Base-by-base conservation (phyloP, 140 eudicot genomes). In the Flaveria floridana region DNA sequence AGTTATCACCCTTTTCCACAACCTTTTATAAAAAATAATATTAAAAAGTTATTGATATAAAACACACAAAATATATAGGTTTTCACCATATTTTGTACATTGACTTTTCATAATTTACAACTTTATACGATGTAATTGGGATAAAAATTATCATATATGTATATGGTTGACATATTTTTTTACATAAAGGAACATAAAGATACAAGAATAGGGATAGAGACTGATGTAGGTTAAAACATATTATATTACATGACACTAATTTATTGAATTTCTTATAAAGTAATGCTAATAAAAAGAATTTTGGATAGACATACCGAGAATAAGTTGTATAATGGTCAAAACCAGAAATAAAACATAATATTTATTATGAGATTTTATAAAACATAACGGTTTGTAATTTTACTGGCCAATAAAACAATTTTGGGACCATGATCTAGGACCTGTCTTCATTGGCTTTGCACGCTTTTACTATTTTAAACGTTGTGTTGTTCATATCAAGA, bases 1-100 rank as follows among this genome's bases (percentile, higher is more conserved):
- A 78, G 82, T 68, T 51, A 80, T 68, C 51, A 18, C 75, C 41
- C 67, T 65, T 68, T 61, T 68, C 77, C 76, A 82, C 78, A 37
- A 82, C 72, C 76, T 78, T 74, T 76, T 34, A 34, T 34, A 34
- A 34, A 34, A 4, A 34, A 34, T 6, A 34, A 6, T 34, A 34
- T 34, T 4, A 34, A 34, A 34, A 34, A 34, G 41, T 34, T 34
- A 34, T 34, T 6, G 13, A 68, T 50, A 65, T 11, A 26, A 34
- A 47, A 50, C 7, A 1, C 14, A 71, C 15, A 50, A 34, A 34
- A 3, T 7, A 0, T 18, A 18, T 3, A 64, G 15, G 11, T 65
- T 14, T 64, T 39, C 28, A 18, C 14, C 14, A 20, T 15, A 57
- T 57, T 57, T 19, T 58, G 65, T 58, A 58, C 37, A 19, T 19